These are phyloP conservation scores for Kalanchoe fedtschenkoi DNA, from an alignment of 164 flowering plant genomes.

Conservation along the genomic window DNA sequence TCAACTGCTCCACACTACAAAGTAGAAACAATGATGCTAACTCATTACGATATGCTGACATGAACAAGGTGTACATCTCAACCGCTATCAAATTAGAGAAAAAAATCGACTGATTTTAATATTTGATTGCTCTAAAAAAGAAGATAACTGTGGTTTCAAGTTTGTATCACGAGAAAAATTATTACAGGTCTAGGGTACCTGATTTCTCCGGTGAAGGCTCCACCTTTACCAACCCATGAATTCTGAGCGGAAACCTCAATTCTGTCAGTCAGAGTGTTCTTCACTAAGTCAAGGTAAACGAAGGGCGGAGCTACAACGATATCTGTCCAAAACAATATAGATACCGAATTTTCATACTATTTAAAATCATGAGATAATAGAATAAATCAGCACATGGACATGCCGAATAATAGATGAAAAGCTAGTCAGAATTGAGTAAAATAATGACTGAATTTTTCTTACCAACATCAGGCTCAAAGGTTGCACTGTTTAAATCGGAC, in stretches of 20 bases:
- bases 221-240: slow-evolving; percentile 95
- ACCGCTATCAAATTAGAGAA: no score
- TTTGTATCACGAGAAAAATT: not conserved
- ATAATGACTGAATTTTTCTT: slow-evolving; percentile 14
- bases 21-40: not conserved
- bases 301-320: slow-evolving; percentile 96
- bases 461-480: slow-evolving; percentile 90
- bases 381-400: not conserved
- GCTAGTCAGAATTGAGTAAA: not conserved
- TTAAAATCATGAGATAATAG: not conserved
- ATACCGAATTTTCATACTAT: not conserved
- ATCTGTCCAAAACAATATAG: slow-evolving; percentile 43
- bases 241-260: slow-evolving; percentile 89
- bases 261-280: slow-evolving; percentile 56
- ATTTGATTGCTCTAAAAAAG: not conserved
- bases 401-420: no score
- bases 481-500: slow-evolving; percentile 72
- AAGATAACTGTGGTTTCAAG: no score
- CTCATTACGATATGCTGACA: no score
- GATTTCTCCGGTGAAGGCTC: slow-evolving; percentile 98
- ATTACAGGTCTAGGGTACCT: slow-evolving; percentile 59
- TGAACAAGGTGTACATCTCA: no score
- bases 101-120: not conserved
- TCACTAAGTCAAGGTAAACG: slow-evolving; percentile 79
- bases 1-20: slow-evolving; percentile 76